Conservation (phyloP, 164 flowering plant genomes). For the Tetracentron sinense region DNA sequence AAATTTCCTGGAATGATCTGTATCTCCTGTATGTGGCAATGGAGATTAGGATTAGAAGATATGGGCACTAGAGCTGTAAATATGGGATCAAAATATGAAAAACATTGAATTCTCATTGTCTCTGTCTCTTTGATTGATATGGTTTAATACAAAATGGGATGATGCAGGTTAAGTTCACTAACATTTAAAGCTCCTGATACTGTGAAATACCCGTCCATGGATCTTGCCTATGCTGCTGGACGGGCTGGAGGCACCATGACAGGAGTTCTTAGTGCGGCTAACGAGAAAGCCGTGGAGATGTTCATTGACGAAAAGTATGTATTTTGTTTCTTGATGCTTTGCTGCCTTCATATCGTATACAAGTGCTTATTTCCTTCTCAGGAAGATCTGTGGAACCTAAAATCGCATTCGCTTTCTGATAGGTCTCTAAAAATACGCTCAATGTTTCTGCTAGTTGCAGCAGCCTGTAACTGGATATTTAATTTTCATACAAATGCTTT, state of each 20-base stretch:
- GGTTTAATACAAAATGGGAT: neutral
- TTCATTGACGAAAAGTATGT: slow-evolving; percentile 87
- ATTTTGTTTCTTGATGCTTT: neutral
- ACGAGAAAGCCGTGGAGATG: slow-evolving; percentile 97
- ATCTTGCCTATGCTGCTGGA: slow-evolving; percentile 96
- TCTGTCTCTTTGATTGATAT: too few species aligned
- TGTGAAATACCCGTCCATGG: slow-evolving; percentile 95
- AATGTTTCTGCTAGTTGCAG: neutral
- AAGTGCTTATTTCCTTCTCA: neutral
- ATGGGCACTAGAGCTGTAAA: too few species aligned
- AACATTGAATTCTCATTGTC: neutral
- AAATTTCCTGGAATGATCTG: too few species aligned
- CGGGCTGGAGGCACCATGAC: slow-evolving; percentile 99
- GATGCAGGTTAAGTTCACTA: slow-evolving; percentile 80
- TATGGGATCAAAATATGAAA: neutral
- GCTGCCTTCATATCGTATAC: neutral
- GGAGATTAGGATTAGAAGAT: too few species aligned
- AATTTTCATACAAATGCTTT: neutral
- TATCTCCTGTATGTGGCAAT: too few species aligned
- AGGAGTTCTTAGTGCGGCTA: slow-evolving; percentile 98
- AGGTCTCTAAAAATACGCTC: neutral
- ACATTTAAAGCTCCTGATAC: slow-evolving; percentile 92
- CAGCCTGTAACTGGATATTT: neutral
- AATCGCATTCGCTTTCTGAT: too few species aligned
- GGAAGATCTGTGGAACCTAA: neutral